These are phyloP conservation scores for Crucihimalaya himalaica DNA, from an alignment of 345 rosid species.

Conservation along the genomic window DNA sequence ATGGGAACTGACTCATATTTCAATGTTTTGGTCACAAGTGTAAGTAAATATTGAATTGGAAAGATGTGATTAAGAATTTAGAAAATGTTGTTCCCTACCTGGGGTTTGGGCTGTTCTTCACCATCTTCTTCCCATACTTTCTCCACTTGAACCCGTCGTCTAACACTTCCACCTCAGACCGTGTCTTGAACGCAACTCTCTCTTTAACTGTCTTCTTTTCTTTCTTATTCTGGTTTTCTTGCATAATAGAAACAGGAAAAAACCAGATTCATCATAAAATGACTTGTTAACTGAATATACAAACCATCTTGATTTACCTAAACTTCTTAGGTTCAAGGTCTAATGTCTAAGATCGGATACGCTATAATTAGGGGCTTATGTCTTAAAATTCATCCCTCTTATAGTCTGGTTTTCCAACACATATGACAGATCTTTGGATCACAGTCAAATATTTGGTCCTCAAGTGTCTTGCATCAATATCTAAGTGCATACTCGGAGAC, in stretches of 20 bases:
- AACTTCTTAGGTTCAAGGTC: neutral
- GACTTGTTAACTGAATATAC: neutral
- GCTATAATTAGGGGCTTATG: neutral
- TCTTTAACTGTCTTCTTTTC: slow-evolving; percentile 52
- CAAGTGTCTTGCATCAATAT: too few relatives aligned
- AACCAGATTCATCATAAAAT: slow-evolving; percentile 10
- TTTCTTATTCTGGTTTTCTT: slow-evolving; percentile 35
- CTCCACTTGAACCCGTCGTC: slow-evolving; percentile 97
- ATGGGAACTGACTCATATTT: neutral
- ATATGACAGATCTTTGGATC: neutral
- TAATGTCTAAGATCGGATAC: neutral
- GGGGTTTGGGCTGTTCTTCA: slow-evolving; percentile 88
- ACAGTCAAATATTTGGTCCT: too few relatives aligned
- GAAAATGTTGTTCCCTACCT: slow-evolving; percentile 52
- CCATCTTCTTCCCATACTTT: slow-evolving; percentile 98
- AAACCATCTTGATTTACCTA: slow-evolving; percentile 1
- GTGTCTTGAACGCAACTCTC: slow-evolving; percentile 78
- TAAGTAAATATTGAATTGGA: neutral
- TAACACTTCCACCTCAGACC: slow-evolving; percentile 75
- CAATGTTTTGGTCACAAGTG: neutral
- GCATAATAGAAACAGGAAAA: neutral
- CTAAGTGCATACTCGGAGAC: neutral
- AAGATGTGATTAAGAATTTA: neutral
- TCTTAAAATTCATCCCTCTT: neutral
- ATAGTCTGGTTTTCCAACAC: neutral